Conservation (phyloP, 1,139 yeast species). For the Yamadazyma songkhlaensis region DNA sequence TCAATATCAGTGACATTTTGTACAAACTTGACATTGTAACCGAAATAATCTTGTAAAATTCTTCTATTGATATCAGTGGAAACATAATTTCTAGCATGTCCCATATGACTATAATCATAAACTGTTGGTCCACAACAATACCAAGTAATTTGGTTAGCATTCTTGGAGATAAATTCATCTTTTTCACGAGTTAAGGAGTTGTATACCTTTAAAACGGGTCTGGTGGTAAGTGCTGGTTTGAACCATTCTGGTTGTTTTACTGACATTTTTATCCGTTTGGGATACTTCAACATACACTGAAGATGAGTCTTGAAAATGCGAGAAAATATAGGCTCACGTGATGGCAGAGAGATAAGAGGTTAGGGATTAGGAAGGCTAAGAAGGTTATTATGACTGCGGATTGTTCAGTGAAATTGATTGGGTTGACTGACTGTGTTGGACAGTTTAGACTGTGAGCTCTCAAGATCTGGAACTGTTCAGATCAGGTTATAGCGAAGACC, state of each 20-base stretch:
- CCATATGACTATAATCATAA: slow-evolving; percentile 97
- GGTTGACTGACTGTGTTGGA: neutral
- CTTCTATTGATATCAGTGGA: slow-evolving; percentile 91
- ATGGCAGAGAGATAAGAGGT: neutral
- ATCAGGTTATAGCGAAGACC: too few relatives aligned
- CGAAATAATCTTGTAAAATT: slow-evolving; percentile 83
- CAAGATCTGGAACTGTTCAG: too few relatives aligned
- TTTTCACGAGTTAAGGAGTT: slow-evolving; percentile 84
- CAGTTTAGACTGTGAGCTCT: neutral
- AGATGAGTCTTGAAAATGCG: slow-evolving; percentile 5
- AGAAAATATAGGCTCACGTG: neutral
- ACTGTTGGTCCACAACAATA: slow-evolving; percentile 99
- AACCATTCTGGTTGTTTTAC: slow-evolving; percentile 37
- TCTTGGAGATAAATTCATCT: slow-evolving; percentile 67
- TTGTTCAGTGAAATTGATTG: too few relatives aligned
- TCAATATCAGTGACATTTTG: slow-evolving; percentile 98
- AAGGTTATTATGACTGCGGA: too few relatives aligned
- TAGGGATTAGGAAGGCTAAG: too few relatives aligned
- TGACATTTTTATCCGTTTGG: slow-evolving; percentile 2
- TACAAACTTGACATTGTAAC: slow-evolving; percentile 79
- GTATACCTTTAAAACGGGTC: slow-evolving; percentile 41
- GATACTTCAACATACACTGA: slow-evolving; percentile 9
- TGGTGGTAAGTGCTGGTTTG: slow-evolving; percentile 20
- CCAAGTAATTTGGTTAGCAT: slow-evolving; percentile 75
- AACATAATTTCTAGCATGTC: slow-evolving; percentile 98